Conservation (phyloP, 2,329 filamentous ascomycete genomes). For the Diplocarpon mali region DNA sequence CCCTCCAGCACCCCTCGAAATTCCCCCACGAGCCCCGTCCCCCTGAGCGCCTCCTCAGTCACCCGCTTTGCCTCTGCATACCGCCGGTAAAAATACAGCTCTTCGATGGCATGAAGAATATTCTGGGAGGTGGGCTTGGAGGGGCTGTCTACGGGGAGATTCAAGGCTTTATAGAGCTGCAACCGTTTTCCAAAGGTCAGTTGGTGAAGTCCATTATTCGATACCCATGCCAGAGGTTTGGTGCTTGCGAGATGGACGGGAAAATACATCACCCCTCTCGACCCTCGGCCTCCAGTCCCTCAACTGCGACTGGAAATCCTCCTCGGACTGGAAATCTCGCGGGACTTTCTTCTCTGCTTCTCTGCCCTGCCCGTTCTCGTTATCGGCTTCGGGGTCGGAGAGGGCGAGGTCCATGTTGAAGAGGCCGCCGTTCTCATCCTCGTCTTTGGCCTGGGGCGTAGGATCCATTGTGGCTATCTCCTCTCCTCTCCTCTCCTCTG, state of each 20-base stretch:
- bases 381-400: conserved; percentile 29
- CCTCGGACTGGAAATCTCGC: conserved; percentile 26
- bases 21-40: conserved; percentile 15
- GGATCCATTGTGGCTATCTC: neutral
- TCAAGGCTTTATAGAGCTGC: conserved; percentile 21
- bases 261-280: conserved; percentile 23
- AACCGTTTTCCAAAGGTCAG: too few relatives aligned
- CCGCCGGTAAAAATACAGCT: conserved; percentile 24
- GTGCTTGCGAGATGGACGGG: too few relatives aligned
- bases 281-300: conserved; percentile 21
- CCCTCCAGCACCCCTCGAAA: conserved; percentile 17
- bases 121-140: conserved; percentile 24
- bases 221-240: too few relatives aligned
- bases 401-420: conserved; percentile 35
- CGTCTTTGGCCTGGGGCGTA: conserved; percentile 15
- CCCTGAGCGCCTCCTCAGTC: conserved; percentile 14
- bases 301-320: conserved; percentile 20
- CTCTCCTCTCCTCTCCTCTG: neutral
- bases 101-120: conserved; percentile 26
- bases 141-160: conserved; percentile 19
- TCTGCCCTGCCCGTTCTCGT: conserved; percentile 1
- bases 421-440: conserved; percentile 30
- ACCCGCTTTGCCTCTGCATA: conserved; percentile 22
- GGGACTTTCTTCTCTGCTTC: conserved; percentile 17
- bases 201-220: too few relatives aligned